These are phyloP conservation scores for Sugiyamaella pinicola DNA, from an alignment of 1,139 yeast species.

Conservation along the genomic window DNA sequence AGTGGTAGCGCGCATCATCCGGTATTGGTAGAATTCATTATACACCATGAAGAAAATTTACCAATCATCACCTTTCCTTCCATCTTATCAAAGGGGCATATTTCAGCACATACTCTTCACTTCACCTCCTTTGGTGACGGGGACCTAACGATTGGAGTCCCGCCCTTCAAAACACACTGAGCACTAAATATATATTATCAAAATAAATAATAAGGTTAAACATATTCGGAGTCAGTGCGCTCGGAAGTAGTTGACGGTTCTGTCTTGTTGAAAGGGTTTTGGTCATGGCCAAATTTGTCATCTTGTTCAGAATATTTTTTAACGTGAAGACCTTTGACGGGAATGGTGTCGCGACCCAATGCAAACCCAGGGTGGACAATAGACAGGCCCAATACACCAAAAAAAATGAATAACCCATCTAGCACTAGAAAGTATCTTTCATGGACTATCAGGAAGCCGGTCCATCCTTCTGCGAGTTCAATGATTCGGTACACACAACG, in stretches of 20 bases:
- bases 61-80: too few relatives aligned
- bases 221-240: too few relatives aligned
- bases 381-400: conserved; percentile 51
- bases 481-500: conserved; percentile 82
- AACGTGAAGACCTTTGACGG: conserved; percentile 32
- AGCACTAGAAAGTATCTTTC: conserved; percentile 76
- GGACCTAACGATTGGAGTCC: too few relatives aligned
- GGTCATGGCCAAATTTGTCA: not conserved
- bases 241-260: not conserved
- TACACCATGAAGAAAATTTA: too few relatives aligned
- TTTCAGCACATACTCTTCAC: too few relatives aligned
- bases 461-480: conserved; percentile 79
- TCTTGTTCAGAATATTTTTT: not conserved
- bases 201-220: too few relatives aligned
- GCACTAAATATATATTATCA: too few relatives aligned
- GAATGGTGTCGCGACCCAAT: conserved; percentile 35
- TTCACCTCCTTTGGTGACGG: too few relatives aligned
- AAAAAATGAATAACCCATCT: conserved; percentile 70
- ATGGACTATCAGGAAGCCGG: conserved; percentile 65
- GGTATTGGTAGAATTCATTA: too few relatives aligned
- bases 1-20: too few relatives aligned
- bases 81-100: too few relatives aligned
- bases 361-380: conserved; percentile 63
- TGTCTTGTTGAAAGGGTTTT: not conserved
- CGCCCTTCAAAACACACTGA: not conserved